Evolutionary conservation across 768 basidiomycete genomes (phyloP).

Genomic region (Lyophyllum shimeji): DNA sequence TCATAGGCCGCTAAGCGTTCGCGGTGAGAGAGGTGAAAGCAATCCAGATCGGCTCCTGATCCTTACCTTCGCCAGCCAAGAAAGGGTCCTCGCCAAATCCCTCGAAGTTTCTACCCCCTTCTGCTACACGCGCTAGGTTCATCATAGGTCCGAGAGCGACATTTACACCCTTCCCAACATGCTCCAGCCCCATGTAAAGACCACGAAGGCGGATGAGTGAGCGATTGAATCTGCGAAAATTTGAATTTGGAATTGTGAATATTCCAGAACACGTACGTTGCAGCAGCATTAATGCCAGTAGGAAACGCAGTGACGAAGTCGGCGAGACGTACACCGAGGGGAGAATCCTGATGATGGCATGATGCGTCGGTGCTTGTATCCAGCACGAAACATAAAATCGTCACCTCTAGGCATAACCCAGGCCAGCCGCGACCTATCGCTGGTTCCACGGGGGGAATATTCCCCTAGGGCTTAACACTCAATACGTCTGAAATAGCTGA

Average conservation of each 20-base stretch:
- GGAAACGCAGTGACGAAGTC: slow-evolving; percentile 65
- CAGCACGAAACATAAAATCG: not conserved
- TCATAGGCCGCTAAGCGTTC: slow-evolving; percentile 49
- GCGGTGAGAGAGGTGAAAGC: not conserved
- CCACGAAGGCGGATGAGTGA: slow-evolving; percentile 67
- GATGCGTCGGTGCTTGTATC: not conserved
- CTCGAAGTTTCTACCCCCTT: slow-evolving; percentile 82
- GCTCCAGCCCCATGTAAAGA: slow-evolving; percentile 70
- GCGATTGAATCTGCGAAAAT: slow-evolving; percentile 30
- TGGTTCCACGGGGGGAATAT: slow-evolving; percentile 40
- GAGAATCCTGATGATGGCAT: slow-evolving; percentile 39
- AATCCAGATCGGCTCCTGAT: not conserved
- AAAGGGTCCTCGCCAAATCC: slow-evolving; percentile 81
- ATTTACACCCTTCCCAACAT: slow-evolving; percentile 73
- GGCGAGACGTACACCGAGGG: slow-evolving; percentile 61
- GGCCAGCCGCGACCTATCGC: slow-evolving; percentile 32
- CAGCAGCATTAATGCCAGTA: slow-evolving; percentile 61
- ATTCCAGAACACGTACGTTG: slow-evolving; percentile 44
- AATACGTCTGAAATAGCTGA: not conserved
- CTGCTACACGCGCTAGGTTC: slow-evolving; percentile 61
- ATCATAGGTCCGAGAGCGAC: slow-evolving; percentile 68
- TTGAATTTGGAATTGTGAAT: not conserved
- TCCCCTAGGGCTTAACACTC: slow-evolving; percentile 28
- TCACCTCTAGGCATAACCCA: slow-evolving; percentile 53
- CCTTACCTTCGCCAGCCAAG: slow-evolving; percentile 59